Evolutionary conservation across 202 grass and related monocot genomes (phyloP), one percentile per base, ranked within the genome.

Genomic region (Alloteropsis angusta): DNA sequence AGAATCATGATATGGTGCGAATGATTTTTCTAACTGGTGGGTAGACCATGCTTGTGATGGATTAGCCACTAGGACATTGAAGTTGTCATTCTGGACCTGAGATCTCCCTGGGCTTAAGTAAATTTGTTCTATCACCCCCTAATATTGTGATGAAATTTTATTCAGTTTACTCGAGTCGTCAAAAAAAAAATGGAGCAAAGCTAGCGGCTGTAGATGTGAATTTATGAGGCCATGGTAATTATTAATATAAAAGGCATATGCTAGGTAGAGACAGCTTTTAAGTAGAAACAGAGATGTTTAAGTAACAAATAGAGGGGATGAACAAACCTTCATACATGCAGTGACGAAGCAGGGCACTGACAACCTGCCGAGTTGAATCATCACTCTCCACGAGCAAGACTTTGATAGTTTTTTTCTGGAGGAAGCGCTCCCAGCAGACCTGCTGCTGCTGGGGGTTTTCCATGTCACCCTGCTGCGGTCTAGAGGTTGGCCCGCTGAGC

Each of bases 281-380:
- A 80, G 10, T 34, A 43, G 8, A 36, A 42, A 42, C 13, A 35
- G 23, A 26, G 7, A 21, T 57, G 19, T 17, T 62, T 19, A 46
- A 72, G 21, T 18, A 54, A n/a, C 9, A 41, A 42, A 22, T 18
- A 65, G 30, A 64, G 15, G 44, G 30, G 21, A 39, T 57, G 28
- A 62, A 79, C 81, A 57, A 65, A 97, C 94, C 94, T 92, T 93
- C 80, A 39, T 97, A 97, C 32, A 88, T 86, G 82, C 91, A 93
- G 73, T 82, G 86, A 47, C 89, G 86, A 9, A 97, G 94, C 84
- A 97, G 83, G 39, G 91, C 85, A 57, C 76, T 85, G 74, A 94
- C 91, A 0, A 93, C 87, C 39, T 90, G 85, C 49, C 94, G 79
- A 28, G 89, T 97, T 30, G 82, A 95, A 60, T 95, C 74, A 39